Evolutionary conservation across 2,329 filamentous ascomycete genomes (phyloP).

Genomic region (Tolypocladium endophyticum): DNA sequence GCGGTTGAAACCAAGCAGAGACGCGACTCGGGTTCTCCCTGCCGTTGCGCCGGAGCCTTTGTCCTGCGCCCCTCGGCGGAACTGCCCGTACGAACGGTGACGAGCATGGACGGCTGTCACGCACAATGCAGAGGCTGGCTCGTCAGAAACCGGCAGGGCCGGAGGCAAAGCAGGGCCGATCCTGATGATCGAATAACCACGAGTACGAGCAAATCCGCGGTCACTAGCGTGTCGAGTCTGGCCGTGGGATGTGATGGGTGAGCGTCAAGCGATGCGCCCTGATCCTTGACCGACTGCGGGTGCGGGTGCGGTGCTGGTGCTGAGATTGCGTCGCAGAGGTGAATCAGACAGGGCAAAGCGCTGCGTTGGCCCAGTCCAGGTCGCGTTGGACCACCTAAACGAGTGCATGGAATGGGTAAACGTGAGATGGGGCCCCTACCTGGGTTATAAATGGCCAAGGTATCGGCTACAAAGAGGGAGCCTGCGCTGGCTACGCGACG

Average conservation of each 20-base stretch:
- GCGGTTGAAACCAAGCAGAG: neutral
- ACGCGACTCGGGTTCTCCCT: neutral
- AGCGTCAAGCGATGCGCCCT: neutral
- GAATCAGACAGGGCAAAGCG: neutral
- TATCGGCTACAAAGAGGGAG: neutral
- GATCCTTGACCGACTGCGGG: neutral
- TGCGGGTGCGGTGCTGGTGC: neutral
- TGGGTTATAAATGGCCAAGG: neutral
- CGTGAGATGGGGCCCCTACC: neutral
- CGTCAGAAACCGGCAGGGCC: neutral
- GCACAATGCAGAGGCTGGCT: neutral
- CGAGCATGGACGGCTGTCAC: neutral
- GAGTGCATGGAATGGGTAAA: neutral
- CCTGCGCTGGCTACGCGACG: neutral
- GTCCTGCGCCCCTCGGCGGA: neutral
- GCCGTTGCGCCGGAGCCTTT: neutral
- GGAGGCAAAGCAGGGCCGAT: neutral
- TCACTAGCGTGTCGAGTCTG: neutral
- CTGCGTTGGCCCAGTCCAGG: neutral
- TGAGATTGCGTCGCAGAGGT: neutral
- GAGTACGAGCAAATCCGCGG: neutral
- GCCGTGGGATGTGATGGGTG: neutral
- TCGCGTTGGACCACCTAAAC: neutral
- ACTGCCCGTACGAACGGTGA: neutral
- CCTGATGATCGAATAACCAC: neutral